These are phyloP conservation scores for Panicum hallii DNA, from an alignment of 202 grass and related monocot genomes.

Conservation along the genomic window DNA sequence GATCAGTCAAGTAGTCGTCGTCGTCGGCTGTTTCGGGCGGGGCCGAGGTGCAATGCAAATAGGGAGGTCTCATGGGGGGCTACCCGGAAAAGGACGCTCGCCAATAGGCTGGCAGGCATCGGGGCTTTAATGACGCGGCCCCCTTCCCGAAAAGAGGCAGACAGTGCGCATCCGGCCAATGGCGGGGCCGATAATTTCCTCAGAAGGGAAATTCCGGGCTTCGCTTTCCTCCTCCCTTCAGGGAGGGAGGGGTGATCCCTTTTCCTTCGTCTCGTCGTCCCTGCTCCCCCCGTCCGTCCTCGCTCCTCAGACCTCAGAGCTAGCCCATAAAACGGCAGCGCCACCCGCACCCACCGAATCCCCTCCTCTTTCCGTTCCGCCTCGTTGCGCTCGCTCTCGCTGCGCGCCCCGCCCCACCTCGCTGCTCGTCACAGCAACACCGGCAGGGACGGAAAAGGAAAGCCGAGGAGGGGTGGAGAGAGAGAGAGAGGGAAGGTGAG, in stretches of 20 bases:
- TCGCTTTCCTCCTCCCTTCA: not conserved
- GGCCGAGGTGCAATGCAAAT: not conserved
- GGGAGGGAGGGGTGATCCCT: not conserved
- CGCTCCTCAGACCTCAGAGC: too few relatives aligned
- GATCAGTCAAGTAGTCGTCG: not conserved
- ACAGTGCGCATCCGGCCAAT: slow-evolving; percentile 38
- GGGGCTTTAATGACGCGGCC: slow-evolving; percentile 18
- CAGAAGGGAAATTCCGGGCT: slow-evolving; percentile 27
- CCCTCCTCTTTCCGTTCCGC: not conserved
- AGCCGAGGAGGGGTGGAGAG: slow-evolving; percentile 44
- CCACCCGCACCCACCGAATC: too few relatives aligned
- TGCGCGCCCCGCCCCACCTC: not conserved
- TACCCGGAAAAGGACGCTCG: not conserved
- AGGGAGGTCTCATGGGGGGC: not conserved
- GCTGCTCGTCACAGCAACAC: slow-evolving; percentile 30
- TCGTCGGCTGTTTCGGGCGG: not conserved
- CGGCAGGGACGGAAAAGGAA: slow-evolving; percentile 61
- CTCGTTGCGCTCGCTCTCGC: not conserved
- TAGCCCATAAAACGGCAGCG: too few relatives aligned
- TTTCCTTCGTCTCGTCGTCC: not conserved
- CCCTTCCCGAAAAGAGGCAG: slow-evolving; percentile 41
- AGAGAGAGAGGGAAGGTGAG: not conserved
- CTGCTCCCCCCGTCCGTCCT: not conserved
- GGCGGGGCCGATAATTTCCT: slow-evolving; percentile 13
- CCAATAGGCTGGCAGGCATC: too few relatives aligned